These are phyloP conservation scores for Fusarium subtropicale DNA, from an alignment of 2,329 filamentous ascomycete species.

Conservation along the genomic window DNA sequence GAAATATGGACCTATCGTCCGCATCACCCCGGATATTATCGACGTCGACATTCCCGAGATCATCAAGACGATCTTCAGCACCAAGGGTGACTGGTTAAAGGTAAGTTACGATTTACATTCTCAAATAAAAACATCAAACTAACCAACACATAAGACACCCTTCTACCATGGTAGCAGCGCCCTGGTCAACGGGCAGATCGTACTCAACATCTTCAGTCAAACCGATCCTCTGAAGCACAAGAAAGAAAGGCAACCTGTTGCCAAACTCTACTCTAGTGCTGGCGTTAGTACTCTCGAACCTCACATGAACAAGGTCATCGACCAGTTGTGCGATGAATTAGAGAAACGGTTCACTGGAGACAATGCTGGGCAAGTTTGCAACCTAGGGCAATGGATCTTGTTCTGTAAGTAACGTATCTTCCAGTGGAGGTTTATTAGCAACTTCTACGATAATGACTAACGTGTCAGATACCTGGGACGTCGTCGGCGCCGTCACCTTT, in stretches of 20 bases:
- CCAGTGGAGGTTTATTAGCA: too few relatives aligned
- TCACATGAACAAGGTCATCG: slow-evolving; percentile 49
- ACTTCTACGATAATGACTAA: too few relatives aligned
- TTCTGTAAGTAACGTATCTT: neutral
- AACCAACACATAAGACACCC: neutral
- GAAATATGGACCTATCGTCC: slow-evolving; percentile 56
- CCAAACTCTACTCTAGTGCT: slow-evolving; percentile 46
- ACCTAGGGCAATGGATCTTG: neutral
- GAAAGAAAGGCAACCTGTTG: slow-evolving; percentile 42
- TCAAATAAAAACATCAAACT: too few relatives aligned
- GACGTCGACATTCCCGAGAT: slow-evolving; percentile 54
- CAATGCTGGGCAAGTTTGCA: neutral
- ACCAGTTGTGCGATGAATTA: neutral
- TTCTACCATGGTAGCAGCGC: slow-evolving; percentile 46
- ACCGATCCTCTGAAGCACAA: slow-evolving; percentile 41
- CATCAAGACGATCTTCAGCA: slow-evolving; percentile 53
- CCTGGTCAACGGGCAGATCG: slow-evolving; percentile 45
- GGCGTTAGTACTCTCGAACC: slow-evolving; percentile 41
- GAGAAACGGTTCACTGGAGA: neutral
- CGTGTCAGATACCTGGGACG: neutral
- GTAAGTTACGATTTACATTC: slow-evolving; percentile 25
- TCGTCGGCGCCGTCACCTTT: neutral
- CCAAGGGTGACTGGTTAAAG: slow-evolving; percentile 51
- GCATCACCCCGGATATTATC: slow-evolving; percentile 55
- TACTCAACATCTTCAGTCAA: slow-evolving; percentile 45